Conservation (phyloP, 352 stramenopile species). For the Phytophthora macrochlamydospora region DNA sequence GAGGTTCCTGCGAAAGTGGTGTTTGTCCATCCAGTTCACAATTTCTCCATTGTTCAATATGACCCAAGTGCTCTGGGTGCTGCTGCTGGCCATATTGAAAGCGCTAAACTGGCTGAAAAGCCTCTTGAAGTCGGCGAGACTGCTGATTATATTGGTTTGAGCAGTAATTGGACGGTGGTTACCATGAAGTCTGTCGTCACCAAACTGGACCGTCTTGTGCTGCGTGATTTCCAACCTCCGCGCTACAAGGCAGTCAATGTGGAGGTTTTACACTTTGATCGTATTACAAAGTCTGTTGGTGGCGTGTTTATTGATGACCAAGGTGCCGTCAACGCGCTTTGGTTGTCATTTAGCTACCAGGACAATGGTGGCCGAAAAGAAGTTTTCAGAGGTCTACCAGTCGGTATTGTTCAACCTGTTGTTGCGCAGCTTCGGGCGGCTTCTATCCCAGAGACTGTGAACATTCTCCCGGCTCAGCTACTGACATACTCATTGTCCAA, state of each 20-base stretch:
- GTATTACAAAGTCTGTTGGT: conserved; percentile 86
- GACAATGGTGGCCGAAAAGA: conserved; percentile 78
- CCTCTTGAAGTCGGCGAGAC: conserved; percentile 75
- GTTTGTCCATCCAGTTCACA: conserved; percentile 93
- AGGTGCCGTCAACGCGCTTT: conserved; percentile 79
- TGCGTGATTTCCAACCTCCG: conserved; percentile 86
- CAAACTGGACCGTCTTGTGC: conserved; percentile 81
- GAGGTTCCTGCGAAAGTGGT: conserved; percentile 88
- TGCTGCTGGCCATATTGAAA: conserved; percentile 66
- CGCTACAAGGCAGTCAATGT: conserved; percentile 87
- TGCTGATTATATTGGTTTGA: conserved; percentile 84
- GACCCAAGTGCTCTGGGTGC: conserved; percentile 74
- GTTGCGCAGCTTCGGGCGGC: conserved; percentile 54
- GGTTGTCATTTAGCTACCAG: conserved; percentile 90
- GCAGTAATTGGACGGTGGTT: conserved; percentile 87
- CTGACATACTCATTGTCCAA: conserved; percentile 89
- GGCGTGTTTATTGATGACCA: conserved; percentile 83
- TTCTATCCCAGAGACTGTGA: conserved; percentile 55
- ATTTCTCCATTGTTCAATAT: conserved; percentile 92
- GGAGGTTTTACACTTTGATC: conserved; percentile 89
- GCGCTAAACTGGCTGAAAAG: conserved; percentile 63
- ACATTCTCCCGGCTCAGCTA: conserved; percentile 74
- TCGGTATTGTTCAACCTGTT: conserved; percentile 73
- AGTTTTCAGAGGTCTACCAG: conserved; percentile 79
- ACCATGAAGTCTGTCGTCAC: conserved; percentile 88